phyloP scores from a whole-genome alignment of 345 rosid species.

The Acer saccharum region DNA sequence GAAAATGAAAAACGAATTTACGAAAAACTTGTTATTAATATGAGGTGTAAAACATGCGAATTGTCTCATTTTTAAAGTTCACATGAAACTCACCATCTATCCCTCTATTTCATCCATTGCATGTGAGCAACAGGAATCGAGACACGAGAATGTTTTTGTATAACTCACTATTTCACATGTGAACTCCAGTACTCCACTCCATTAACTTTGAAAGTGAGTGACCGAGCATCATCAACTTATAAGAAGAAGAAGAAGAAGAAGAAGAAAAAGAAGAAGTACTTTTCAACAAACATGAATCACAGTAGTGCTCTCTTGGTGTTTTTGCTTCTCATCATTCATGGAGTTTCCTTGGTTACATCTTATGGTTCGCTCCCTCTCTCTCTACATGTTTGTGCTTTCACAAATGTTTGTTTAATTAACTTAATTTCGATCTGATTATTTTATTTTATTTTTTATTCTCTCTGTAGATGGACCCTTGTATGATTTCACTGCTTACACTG shows the following conservation, averaged over 20 bases:
- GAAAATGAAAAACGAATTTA: no score
- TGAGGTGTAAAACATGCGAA: no score
- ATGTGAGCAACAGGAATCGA: constrained; percentile 34
- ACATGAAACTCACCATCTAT: constrained; percentile 3
- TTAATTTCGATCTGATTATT: constrained; percentile 7
- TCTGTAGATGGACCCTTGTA: constrained; percentile 59
- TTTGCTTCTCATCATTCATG: constrained; percentile 24
- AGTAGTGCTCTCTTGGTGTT: constrained; percentile 23
- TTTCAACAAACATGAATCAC: constrained; percentile 26
- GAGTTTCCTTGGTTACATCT: constrained; percentile 31
- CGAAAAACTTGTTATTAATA: no score
- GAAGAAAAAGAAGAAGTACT: no score
- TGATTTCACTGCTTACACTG: constrained; percentile 68
- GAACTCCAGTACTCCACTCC: constrained; percentile 12
- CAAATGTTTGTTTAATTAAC: not conserved
- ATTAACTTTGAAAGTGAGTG: no score
- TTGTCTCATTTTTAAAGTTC: not conserved
- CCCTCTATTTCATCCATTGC: not conserved
- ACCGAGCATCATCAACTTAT: no score
- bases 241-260: no score
- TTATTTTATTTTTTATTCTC: not conserved
- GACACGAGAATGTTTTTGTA: not conserved
- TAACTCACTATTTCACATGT: constrained; percentile 33
- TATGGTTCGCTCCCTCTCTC: constrained; percentile 37
- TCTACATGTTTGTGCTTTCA: no score